Base-by-base conservation (phyloP, 495 filamentous ascomycete species). In the Schizothecium vesticola region DNA sequence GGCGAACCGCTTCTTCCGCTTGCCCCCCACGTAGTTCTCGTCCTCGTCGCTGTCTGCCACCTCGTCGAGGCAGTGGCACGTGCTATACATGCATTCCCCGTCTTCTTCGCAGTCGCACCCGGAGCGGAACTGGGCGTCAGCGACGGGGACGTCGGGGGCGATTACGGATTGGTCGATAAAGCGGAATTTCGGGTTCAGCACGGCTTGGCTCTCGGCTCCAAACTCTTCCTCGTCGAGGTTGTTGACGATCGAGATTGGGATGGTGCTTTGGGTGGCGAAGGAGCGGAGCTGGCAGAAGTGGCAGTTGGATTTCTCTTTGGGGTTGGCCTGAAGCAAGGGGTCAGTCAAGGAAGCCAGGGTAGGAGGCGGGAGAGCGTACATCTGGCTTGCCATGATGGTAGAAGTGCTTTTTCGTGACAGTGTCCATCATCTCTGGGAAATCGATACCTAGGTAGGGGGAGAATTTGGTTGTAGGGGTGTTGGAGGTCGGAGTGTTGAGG, bases 11-110 rank as follows among this genome's bases (percentile, higher is more conserved):
- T 79, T 81, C 21, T 60, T 59, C 9, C 67, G 67, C 13, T 56
- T 59, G n/a, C 62, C 58, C 6, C 65, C 63, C 12, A 51, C 58
- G 11, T 21, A 23, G 10, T 65, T 70, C 55, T 74, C 67, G 62
- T 71, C 66, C 9, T 68, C 67, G 5, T 79, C 76, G 9, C 74
- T 69, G 57, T 80, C 74, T 23, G 76, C 81, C 66, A 86, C 78
- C 62, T 87, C 84, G 43, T 83, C 79, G 9, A 87, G 76, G 61
- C 87, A 89, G 12, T 76, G 71, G 69, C 87, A 89, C 8, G 72
- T 75, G 58, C 67, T 71, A 64, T 79, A 81, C 70, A 79, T 78
- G 77, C 87, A 89, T 6, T 81, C 73, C 9, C 77, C 74, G 51
- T 79, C 77, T 26, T 81, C 70, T 1, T 71, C 68, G 68, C 86